Conservation (phyloP, 805 yeast genomes). For the Clavispora santaluciae region DNA sequence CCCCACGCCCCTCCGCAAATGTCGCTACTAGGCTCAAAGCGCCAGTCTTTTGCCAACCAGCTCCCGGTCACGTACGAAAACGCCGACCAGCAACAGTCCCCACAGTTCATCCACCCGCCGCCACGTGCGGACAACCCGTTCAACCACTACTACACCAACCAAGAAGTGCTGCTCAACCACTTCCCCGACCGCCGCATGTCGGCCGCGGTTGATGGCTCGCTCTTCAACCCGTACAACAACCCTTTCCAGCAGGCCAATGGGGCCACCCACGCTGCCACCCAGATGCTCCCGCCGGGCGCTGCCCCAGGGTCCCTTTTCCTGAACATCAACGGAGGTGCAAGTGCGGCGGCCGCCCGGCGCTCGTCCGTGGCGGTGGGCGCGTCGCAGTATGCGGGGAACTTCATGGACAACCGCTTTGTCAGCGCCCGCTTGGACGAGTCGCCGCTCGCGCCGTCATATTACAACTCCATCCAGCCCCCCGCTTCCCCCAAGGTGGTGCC, state of each 20-base stretch:
- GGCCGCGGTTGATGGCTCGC: conserved; percentile 31
- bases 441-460: conserved; percentile 2
- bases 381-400: neutral
- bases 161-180: conserved; percentile 27
- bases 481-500: conserved; percentile 39
- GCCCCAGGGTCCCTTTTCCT: conserved; percentile 1
- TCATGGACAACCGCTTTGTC: conserved; percentile 8
- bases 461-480: conserved; percentile 1
- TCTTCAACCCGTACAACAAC: conserved; percentile 16
- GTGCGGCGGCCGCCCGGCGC: conserved; percentile 10
- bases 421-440: conserved; percentile 9
- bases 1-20: conserved; percentile 13
- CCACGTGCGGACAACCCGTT: conserved; percentile 43
- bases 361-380: conserved; percentile 18
- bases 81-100: conserved; percentile 21
- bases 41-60: conserved; percentile 38
- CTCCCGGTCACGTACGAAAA: conserved; percentile 50
- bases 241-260: conserved; percentile 1
- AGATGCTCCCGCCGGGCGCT: conserved; percentile 1
- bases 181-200: conserved; percentile 33
- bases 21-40: conserved; percentile 26
- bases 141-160: conserved; percentile 36
- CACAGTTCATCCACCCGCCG: conserved; percentile 34
- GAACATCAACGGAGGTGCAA: conserved; percentile 1
- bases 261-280: neutral